Conservation (phyloP, 306 rosid genomes). For the Spatholobus suberectus region DNA sequence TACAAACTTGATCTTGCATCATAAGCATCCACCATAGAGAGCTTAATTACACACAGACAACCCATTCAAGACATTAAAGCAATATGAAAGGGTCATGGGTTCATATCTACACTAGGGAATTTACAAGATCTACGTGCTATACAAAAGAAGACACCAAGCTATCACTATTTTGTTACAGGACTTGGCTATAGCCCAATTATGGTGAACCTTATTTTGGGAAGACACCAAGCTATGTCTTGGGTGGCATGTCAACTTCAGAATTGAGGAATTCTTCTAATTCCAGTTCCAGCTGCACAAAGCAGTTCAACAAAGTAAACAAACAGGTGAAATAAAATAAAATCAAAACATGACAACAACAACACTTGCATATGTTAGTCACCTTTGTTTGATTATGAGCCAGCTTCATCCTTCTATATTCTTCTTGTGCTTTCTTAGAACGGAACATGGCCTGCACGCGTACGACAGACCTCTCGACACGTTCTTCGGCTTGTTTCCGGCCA, state of each 20-base stretch:
- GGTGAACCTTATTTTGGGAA: slow-evolving; percentile 20
- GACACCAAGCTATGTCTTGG: slow-evolving; percentile 28
- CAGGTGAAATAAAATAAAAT: not conserved
- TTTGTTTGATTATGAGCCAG: slow-evolving; percentile 65
- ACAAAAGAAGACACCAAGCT: slow-evolving; percentile 37
- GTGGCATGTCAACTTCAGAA: slow-evolving; percentile 55
- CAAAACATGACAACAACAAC: slow-evolving; percentile 1
- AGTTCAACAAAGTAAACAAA: slow-evolving; percentile 31
- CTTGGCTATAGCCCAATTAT: slow-evolving; percentile 24
- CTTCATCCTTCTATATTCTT: slow-evolving; percentile 90
- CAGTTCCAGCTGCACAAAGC: slow-evolving; percentile 68
- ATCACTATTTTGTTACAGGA: slow-evolving; percentile 38
- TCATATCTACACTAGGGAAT: slow-evolving; percentile 46
- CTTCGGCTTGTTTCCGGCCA: slow-evolving; percentile 84
- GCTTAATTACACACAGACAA: slow-evolving; percentile 23
- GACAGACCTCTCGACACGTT: slow-evolving; percentile 84
- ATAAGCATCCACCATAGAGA: slow-evolving; percentile 22
- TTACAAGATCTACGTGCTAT: slow-evolving; percentile 66
- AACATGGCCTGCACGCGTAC: slow-evolving; percentile 87
- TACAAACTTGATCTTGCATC: slow-evolving; percentile 23
- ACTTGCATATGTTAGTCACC: slow-evolving; percentile 52
- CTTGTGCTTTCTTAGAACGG: slow-evolving; percentile 93
- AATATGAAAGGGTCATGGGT: slow-evolving; percentile 42
- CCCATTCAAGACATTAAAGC: slow-evolving; percentile 44
- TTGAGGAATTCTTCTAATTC: slow-evolving; percentile 64